Evolutionary conservation across 371 early-diverging fungal genomes (phyloP).

Genomic region (Thermomucor indicae-seudaticae): DNA sequence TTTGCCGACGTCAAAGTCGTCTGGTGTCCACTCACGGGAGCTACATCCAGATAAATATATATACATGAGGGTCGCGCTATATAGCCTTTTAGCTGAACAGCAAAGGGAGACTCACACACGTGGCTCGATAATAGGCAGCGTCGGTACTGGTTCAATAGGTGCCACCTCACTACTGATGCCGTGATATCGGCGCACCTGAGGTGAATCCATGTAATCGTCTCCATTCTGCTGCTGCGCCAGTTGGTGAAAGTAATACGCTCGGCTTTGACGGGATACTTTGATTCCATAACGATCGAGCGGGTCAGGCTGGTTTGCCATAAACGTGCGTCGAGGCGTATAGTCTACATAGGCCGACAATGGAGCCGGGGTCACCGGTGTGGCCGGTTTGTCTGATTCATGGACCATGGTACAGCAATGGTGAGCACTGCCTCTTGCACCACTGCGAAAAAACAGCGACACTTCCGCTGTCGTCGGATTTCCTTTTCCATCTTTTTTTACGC

Average conservation of each 20-base stretch:
- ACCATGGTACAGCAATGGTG: too few species aligned
- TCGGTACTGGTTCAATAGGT: conserved; percentile 2
- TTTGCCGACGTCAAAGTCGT: conserved; percentile 95
- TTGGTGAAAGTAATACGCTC: conserved; percentile 27
- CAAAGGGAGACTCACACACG: too few species aligned
- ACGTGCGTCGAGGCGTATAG: conserved; percentile 33
- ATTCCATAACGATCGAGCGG: conserved; percentile 5
- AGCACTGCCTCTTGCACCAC: too few species aligned
- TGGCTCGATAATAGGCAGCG: background rate
- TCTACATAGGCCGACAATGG: conserved; percentile 35
- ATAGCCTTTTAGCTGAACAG: background rate
- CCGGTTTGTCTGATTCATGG: too few species aligned
- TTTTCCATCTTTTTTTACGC: too few species aligned
- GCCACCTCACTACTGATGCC: conserved; percentile 20
- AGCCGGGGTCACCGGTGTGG: background rate
- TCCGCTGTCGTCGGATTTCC: too few species aligned
- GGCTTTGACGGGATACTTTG: conserved; percentile 17
- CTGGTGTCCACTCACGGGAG: conserved; percentile 64
- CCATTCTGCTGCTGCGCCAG: conserved; percentile 14
- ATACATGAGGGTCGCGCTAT: background rate
- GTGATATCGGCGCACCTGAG: conserved; percentile 27
- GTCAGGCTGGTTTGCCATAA: conserved; percentile 1
- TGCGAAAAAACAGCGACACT: too few species aligned
- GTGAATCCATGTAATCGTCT: conserved; percentile 37
- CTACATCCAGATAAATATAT: conserved; percentile 1